Evolutionary conservation across 306 rosid genomes (phyloP), one percentile per base, ranked within the genome.

Genomic region (Rubus idaeus): DNA sequence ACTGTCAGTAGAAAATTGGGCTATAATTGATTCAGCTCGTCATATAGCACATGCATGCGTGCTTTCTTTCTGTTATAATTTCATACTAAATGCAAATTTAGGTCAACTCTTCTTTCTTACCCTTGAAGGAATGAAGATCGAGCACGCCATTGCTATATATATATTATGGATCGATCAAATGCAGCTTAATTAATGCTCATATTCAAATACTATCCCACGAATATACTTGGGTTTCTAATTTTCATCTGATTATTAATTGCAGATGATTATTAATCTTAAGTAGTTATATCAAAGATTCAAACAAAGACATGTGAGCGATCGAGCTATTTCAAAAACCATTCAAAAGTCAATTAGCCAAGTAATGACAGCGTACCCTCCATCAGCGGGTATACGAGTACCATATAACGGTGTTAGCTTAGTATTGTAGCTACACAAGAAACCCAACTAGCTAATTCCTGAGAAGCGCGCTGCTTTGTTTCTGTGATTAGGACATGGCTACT

Each of bases 401-500:
- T 62, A 62, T 61, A 37, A 14, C 8, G 1, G 3, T 63, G 68
- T 10, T 63, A 14, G 21, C 21, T 35, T 45, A 17, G 46, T 13
- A 14, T 13, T 63, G 21, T 37, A 63, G 21, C 9, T 14, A 63
- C 46, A 63, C 46, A 63, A 37, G 46, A 63, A n/a, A 39, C 46
- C 8, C 42, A 26, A 16, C 7, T 13, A 11, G 35, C 11, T 16
- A 30, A 35, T 30, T 30, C n/a, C 41, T 60, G 14, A 61, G 68
- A 2, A 62, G 21, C n/a, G n/a, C n/a, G n/a, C 45, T 35, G 12
- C 44, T 30, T 26, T 35, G 68, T 30, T 12, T 37, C 68, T 30
- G 45, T 35, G 45, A 5, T 63, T 35, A 12, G 45, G 60, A 53
- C 9, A 78, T 82, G 82, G 74, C 76, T 69, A n/a, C 56, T 17